Evolutionary conservation across 2,329 filamentous ascomycete genomes (phyloP), one percentile per base, ranked within the genome.

Genomic region (Ophiognomonia clavigignenti-juglandacearum): DNA sequence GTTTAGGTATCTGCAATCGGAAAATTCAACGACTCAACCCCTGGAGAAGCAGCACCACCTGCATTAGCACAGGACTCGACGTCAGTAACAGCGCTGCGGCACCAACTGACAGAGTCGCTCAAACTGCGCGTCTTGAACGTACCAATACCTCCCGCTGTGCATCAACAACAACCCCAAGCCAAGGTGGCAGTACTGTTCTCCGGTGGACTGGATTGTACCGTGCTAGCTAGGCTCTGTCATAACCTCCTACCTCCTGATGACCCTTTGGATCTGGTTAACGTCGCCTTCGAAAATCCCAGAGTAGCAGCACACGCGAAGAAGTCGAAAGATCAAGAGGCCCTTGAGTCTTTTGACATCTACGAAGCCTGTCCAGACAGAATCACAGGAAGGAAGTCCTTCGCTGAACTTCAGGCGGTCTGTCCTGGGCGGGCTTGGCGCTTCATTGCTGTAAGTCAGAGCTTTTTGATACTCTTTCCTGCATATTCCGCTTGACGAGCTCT

Each of bases 201-300:
- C 0, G 93, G 93, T 2, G 93, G 93, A 0, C 76, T 98, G 6
- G 93, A 98, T 64, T 97, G 93, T 61, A 92, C 91, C 0, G 73
- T 96, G 1, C 73, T 98, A 40, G 92, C 92, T 19, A 80, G 90
- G 36, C 67, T 97, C 20, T 74, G 79, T 10, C 87, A 96, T 61
- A 85, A 95, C 11, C 66, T 95, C 3, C 62, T 97, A 2, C 86
- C 87, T 0, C 13, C 61, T 0, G 66, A 74, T 4, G 83, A 95
- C 58, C 71, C 77, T 1, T 83, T 98, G 51, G 93, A 97, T 60
- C 73, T 98, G 8, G 76, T 98, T 53, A 98, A 98, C 56, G 92
- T 98, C 38, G 93, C 92, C 0, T 98, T 98, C 59, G 88, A 98
- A 64, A 98, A 98, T 55, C 92, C 91, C 0, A 78, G 88, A 26